Evolutionary conservation across 139 green algal genomes (phyloP).

Genomic region (Coccomyxa sp.): DNA sequence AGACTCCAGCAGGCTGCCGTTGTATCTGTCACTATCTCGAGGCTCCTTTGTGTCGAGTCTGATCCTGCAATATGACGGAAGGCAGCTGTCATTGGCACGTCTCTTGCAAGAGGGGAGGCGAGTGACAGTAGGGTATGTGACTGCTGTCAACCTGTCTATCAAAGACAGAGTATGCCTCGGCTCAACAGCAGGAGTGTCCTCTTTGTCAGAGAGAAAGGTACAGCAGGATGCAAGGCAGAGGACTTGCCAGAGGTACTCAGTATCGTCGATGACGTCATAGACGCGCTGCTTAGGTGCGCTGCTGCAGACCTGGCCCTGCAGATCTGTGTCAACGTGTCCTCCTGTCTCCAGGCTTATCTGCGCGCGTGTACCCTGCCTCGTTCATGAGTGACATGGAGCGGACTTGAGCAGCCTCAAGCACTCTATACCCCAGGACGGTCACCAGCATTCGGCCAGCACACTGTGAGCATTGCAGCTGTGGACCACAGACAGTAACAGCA

Average conservation of each 20-base stretch:
- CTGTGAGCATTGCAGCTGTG: no score
- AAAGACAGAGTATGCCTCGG: no score
- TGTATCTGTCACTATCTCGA: neutral
- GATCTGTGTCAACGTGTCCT: conserved; percentile 13
- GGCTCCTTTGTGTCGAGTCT: neutral
- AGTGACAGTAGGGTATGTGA: no score
- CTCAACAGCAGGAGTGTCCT: neutral
- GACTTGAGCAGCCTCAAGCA: no score
- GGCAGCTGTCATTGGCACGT: neutral
- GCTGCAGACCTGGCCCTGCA: conserved; percentile 4
- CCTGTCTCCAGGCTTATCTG: conserved; percentile 21
- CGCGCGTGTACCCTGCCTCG: no score
- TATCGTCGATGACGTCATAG: conserved; percentile 15
- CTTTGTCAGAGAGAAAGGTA: neutral
- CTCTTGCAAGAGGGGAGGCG: no score
- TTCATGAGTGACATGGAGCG: no score
- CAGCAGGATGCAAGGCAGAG: neutral
- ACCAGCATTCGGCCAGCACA: no score
- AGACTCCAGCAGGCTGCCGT: no score
- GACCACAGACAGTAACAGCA: no score
- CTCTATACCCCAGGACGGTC: no score
- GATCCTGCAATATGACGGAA: neutral
- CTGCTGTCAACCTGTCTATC: no score
- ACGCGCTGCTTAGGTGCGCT: conserved; percentile 14
- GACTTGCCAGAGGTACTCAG: conserved; percentile 13